Evolutionary conservation across 1,284 basidiomycete species (phyloP).

Genomic region (Naganishia sp.): DNA sequence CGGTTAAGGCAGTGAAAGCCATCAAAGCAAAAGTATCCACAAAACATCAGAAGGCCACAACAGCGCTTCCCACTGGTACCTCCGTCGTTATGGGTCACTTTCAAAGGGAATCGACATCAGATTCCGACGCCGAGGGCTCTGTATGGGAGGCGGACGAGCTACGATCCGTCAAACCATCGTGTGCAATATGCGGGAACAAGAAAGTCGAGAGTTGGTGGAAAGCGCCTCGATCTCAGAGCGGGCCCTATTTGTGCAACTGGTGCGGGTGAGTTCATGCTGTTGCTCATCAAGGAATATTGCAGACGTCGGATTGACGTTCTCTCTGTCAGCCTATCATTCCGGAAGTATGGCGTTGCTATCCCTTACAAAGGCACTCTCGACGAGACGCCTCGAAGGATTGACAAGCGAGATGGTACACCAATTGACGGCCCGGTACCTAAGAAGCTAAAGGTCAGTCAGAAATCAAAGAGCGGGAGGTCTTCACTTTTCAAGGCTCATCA

Average conservation of each 20-base stretch:
- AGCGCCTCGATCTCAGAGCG: slow-evolving; percentile 69
- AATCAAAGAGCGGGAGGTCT: too few species aligned
- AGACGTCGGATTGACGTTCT: neutral
- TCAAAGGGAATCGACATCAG: slow-evolving; percentile 32
- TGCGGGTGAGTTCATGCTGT: slow-evolving; percentile 65
- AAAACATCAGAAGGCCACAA: slow-evolving; percentile 29
- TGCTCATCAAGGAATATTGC: neutral
- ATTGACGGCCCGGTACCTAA: slow-evolving; percentile 64
- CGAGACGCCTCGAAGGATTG: slow-evolving; percentile 42
- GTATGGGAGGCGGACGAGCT: slow-evolving; percentile 54
- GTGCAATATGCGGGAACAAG: slow-evolving; percentile 28
- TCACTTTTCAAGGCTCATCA: too few species aligned
- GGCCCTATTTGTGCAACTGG: slow-evolving; percentile 72
- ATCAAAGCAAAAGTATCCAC: slow-evolving; percentile 25
- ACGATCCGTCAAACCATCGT: slow-evolving; percentile 23
- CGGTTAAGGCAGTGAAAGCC: slow-evolving; percentile 27
- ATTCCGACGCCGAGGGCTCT: slow-evolving; percentile 72
- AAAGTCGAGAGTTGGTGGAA: slow-evolving; percentile 68
- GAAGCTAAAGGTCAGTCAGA: slow-evolving; percentile 63
- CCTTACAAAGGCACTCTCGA: slow-evolving; percentile 30
- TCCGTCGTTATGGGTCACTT: slow-evolving; percentile 29
- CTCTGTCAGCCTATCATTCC: slow-evolving; percentile 57
- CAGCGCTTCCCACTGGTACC: slow-evolving; percentile 24
- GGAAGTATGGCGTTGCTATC: slow-evolving; percentile 75
- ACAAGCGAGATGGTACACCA: slow-evolving; percentile 79